Base-by-base conservation (phyloP, 371 early-diverging fungal species). In the Thermomucor indicae-seudaticae region DNA sequence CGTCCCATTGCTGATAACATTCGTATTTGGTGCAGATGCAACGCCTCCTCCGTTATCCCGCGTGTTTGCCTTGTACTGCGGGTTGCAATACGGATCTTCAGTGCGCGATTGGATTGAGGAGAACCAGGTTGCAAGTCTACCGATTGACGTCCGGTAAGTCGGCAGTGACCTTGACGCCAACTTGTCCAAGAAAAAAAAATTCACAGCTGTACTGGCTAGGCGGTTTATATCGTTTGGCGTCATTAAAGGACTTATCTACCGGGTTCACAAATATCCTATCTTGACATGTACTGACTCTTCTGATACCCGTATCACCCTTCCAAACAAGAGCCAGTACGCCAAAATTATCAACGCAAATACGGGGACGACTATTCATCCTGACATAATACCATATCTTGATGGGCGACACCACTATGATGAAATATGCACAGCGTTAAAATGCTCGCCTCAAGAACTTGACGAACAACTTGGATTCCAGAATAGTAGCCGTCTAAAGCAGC, bases 191-290 rank as follows among this genome's bases (percentile, higher is more conserved):
- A 23, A 37, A 46, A 51, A 40, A 25, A 22, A 23, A 16, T 45
- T 20, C 31, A 22, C 53, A 90, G n/a, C n/a, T n/a, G n/a, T n/a
- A n/a, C n/a, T n/a, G n/a, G n/a, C n/a, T n/a, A n/a, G 92, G 31
- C 84, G 92, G 4, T 82, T 92, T 45, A 80, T 92, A 25, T 80
- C 89, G 4, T 92, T 86, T 73, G 93, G 91, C 0, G 79, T 88
- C 2, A 75, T 90, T 57, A 88, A 92, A 47, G 85, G 84, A 2
- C 76, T 90, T 53, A 67, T 92, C 6, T 83, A 84, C 53, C 80
- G 93, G 23, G 82, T 92, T 1, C 89, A 91, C 67, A 89, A 86
- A 56, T 92, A 90, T 62, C 91, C 93, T 0, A 75, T 91, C 14
- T 47, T 86, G 38, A 67, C 56, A 10, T 58, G 50, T 34, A 43